Evolutionary conservation across 495 filamentous ascomycete species (phyloP), one percentile per base, ranked within the genome.

Genomic region (Bacidia rubella): DNA sequence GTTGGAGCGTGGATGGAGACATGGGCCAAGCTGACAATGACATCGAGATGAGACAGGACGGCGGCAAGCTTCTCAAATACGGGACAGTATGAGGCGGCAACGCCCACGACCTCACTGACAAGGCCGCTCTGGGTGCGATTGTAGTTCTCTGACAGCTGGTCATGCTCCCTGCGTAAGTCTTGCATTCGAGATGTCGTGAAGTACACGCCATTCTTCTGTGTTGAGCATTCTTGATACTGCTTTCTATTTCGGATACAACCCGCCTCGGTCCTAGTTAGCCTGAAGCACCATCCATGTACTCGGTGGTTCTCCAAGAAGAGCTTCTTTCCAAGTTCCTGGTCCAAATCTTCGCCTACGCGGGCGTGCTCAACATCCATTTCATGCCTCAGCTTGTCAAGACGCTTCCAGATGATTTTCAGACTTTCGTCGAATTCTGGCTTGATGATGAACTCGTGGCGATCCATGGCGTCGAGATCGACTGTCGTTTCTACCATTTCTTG

Each of bases 401-500:
- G 87, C 67, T 86, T 94, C 10, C 87, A 79, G 60, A 99, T 90
- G 27, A 87, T 81, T 21, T 85, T 80, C 12, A 99, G 72, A 47
- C 82, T 75, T 25, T 97, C 92, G 58, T 96, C 93, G 54, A 96
- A 99, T 61, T 97, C 93, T 1, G 92, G 88, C 68, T 97, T 99
- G 73, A 99, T 97, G 60, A 93, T 89, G 65, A 90, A 99, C 66
- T 99, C 92, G 62, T 99, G 92, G 62, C 92, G 90, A 54, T 97
- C 90, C 39, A 97, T 75, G 5, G 92, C 92, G 49, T 93, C 87
- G 0, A 99, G 80, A 60, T 99, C 92, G 48, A 99, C 90, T 0
- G 92, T 97, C 1, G 92, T 95, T 67, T 99, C 92, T 11, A 99
- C 93, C 87, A 99, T 94, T 62, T 99, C 92, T 58, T 92, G 87